Evolutionary conservation across 1,139 yeast genomes (phyloP).

Genomic region (Yamadazyma epiphylla): DNA sequence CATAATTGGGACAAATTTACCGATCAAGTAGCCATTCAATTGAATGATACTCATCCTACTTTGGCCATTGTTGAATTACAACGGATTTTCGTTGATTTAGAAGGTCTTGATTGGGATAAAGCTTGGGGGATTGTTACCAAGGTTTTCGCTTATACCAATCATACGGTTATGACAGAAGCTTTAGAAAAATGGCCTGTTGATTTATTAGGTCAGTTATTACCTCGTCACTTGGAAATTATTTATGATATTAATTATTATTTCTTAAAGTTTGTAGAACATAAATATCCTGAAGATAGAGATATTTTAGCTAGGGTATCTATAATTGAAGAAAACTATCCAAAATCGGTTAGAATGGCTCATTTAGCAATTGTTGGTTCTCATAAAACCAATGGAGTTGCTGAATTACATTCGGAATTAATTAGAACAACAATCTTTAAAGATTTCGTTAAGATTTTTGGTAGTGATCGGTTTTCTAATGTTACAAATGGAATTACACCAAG

Average conservation of each 20-base stretch:
- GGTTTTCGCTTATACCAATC: constrained; percentile 91
- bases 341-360: constrained; percentile 88
- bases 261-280: constrained; percentile 69
- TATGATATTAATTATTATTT: constrained; percentile 82
- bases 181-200: constrained; percentile 94
- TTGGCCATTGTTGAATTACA: constrained; percentile 87
- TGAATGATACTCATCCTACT: constrained; percentile 95
- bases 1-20: constrained; percentile 76
- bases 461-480: constrained; percentile 82
- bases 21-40: constrained; percentile 85
- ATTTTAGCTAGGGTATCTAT: constrained; percentile 71
- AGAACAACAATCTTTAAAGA: constrained; percentile 88
- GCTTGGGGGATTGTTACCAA: constrained; percentile 83
- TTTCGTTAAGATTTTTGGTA: constrained; percentile 78
- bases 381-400: constrained; percentile 94
- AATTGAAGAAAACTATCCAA: constrained; percentile 76
- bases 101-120: constrained; percentile 71
- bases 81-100: constrained; percentile 80
- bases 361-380: constrained; percentile 91
- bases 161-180: constrained; percentile 93
- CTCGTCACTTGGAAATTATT: constrained; percentile 89
- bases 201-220: constrained; percentile 70
- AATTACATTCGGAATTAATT: constrained; percentile 86
- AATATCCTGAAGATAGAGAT: constrained; percentile 69
- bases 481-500: constrained; percentile 96